These are phyloP conservation scores for Tulasnella sp. DNA, from an alignment of 768 basidiomycete genomes.

Conservation along the genomic window DNA sequence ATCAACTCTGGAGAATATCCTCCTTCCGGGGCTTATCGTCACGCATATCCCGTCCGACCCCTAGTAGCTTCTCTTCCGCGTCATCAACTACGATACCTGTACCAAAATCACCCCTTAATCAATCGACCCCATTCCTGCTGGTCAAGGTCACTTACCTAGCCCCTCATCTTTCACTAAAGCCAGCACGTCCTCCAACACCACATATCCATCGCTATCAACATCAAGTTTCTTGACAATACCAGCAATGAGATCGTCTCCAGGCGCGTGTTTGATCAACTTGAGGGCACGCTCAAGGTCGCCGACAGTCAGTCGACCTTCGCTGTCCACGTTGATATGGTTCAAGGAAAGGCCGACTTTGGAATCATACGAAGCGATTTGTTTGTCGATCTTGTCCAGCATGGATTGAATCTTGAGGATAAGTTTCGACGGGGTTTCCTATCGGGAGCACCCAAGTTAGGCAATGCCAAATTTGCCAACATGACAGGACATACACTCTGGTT, in stretches of 20 bases:
- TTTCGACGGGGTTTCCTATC: constrained; percentile 79
- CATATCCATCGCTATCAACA: constrained; percentile 90
- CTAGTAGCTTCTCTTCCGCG: constrained; percentile 67
- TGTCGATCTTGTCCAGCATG: constrained; percentile 93
- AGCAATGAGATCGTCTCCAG: constrained; percentile 77
- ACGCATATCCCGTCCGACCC: constrained; percentile 72
- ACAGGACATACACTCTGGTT: constrained; percentile 36
- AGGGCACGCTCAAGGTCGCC: constrained; percentile 83
- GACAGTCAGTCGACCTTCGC: constrained; percentile 79
- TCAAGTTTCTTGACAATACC: constrained; percentile 87
- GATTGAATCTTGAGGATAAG: constrained; percentile 54
- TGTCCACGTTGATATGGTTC: constrained; percentile 74
- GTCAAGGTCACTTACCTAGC: constrained; percentile 38
- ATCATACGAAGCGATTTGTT: constrained; percentile 87
- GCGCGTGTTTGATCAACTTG: constrained; percentile 84
- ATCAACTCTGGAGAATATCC: constrained; percentile 47
- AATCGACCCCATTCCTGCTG: too few species aligned
- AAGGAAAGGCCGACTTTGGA: constrained; percentile 69
- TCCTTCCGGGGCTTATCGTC: constrained; percentile 76
- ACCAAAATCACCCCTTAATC: constrained; percentile 11
- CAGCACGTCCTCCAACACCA: constrained; percentile 88
- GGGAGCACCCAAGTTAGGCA: constrained; percentile 38
- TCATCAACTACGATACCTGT: constrained; percentile 75
- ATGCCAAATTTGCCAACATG: background rate
- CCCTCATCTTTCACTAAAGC: constrained; percentile 82